These are phyloP conservation scores for Cladophialophora bantiana DNA, from an alignment of 2,329 filamentous ascomycete genomes.

Conservation along the genomic window DNA sequence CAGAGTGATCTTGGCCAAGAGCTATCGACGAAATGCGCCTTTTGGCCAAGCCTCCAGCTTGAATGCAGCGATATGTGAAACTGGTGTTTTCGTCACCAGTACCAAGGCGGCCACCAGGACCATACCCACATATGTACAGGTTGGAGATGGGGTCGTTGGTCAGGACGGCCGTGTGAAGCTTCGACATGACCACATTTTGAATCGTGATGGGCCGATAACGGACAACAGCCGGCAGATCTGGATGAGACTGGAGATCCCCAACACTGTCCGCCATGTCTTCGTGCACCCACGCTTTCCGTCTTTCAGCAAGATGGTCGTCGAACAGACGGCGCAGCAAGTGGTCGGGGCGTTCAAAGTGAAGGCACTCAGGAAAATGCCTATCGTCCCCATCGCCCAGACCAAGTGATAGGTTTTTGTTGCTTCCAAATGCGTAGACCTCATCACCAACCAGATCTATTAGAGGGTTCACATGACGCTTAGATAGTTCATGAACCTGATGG, in stretches of 20 bases:
- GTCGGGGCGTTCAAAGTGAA: constrained; percentile 76
- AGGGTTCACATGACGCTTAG: constrained; percentile 44
- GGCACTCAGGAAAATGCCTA: constrained; percentile 87
- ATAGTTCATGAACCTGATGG: constrained; percentile 45
- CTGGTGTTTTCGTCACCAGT: constrained; percentile 88
- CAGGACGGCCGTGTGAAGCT: constrained; percentile 86
- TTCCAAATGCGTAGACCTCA: constrained; percentile 92
- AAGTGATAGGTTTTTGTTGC: constrained; percentile 92
- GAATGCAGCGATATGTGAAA: constrained; percentile 84
- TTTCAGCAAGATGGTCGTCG: constrained; percentile 64
- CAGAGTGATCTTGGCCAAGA: constrained; percentile 87
- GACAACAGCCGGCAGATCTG: constrained; percentile 74
- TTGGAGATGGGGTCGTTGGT: constrained; percentile 89
- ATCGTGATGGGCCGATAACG: constrained; percentile 75
- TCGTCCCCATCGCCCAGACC: constrained; percentile 97
- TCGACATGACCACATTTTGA: constrained; percentile 85
- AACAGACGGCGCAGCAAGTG: constrained; percentile 78
- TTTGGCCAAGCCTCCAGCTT: constrained; percentile 73
- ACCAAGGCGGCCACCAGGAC: constrained; percentile 85
- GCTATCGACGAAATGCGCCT: constrained; percentile 79
- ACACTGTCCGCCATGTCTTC: constrained; percentile 36
- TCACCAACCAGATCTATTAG: constrained; percentile 67
- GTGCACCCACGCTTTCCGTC: constrained; percentile 46
- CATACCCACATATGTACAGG: constrained; percentile 90
- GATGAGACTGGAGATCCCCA: constrained; percentile 47